Percentiles rank a stretch among this genome's conserved stretches.
These are phyloP conservation scores for Posidonia oceanica DNA, from an alignment of 116 monocot species.

Conservation along the genomic window DNA sequence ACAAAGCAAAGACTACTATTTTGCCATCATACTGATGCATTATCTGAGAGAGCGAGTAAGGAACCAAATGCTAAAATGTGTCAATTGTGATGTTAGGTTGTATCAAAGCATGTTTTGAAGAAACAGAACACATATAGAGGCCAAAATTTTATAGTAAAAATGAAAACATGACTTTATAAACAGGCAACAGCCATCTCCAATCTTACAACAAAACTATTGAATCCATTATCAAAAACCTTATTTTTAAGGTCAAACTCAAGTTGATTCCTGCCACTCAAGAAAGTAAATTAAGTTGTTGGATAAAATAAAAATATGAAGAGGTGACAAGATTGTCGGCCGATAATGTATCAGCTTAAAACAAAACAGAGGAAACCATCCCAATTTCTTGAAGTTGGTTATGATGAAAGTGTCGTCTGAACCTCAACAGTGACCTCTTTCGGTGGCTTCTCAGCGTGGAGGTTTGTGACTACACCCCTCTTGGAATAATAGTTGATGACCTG, in stretches of 20 bases:
- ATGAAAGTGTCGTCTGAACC: conserved; percentile 51
- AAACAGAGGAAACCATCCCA: not conserved
- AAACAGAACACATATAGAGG: no score
- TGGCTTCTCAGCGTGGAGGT: conserved; percentile 57
- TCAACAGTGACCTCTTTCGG: conserved; percentile 58
- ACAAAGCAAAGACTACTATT: no score
- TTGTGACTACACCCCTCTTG: conserved; percentile 37
- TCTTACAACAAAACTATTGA: not conserved
- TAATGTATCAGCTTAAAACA: not conserved
- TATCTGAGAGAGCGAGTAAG: no score
- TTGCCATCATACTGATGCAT: no score
- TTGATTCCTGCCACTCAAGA: no score
- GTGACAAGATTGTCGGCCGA: not conserved
- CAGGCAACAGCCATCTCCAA: no score
- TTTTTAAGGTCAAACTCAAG: not conserved
- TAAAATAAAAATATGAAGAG: no score
- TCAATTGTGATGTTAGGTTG: no score
- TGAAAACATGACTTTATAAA: no score
- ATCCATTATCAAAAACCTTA: not conserved
- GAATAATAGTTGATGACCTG: conserved; percentile 70
- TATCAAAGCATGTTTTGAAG: no score
- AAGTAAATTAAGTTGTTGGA: not conserved
- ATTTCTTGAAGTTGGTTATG: not conserved
- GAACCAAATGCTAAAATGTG: no score
- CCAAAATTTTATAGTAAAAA: no score